Base-by-base conservation (phyloP, 1,284 basidiomycete genomes). In the Ceraceosorus bombacis region DNA sequence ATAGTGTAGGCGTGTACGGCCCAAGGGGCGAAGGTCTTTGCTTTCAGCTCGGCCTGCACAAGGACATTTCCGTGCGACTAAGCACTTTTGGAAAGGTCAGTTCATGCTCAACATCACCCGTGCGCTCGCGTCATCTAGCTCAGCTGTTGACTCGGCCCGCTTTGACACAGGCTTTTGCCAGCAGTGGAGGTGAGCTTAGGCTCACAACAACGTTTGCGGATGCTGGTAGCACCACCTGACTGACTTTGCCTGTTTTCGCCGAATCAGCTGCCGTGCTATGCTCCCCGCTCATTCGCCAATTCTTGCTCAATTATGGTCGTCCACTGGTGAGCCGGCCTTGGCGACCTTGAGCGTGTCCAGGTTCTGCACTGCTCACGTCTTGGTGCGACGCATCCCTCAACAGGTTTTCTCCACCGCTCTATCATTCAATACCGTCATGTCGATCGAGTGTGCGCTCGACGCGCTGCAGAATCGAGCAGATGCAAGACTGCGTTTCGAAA, bases 301-400 rank as follows among this genome's bases (percentile, higher is more conserved):
- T 92, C 78, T 81, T 96, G 17, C 81, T 95, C 74, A 97, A 97
- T 77, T 97, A 95, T 79, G 91, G 91, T 0, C 83, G 93, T 40
- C 85, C 91, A 5, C 81, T 97, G 65, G 82, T 86, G 13, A 90
- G 85, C 70, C 27, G 27, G 27, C 27, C 27, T 27, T 27, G 3
- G 27, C 27, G 27, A 27, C 27, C 27, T 27, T 27, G 27, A 27
- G 27, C 27, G 27, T 2, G 27, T 27, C 27, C 27, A 27, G 27
- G 27, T 27, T 27, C 27, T 27, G 27, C 27, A 27, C 27, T 27
- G 27, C 27, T 27, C 27, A 27, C 27, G 2, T 27, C 3, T 27
- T 27, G 27, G 27, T 27, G 27, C 27, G 27, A 27, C 27, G 27
- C 27, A 27, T 82, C 9, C 12, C 13, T 15, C 43, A 10, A 6